Conservation (phyloP, 1,284 basidiomycete species). For the Cryptococcus floricola region DNA sequence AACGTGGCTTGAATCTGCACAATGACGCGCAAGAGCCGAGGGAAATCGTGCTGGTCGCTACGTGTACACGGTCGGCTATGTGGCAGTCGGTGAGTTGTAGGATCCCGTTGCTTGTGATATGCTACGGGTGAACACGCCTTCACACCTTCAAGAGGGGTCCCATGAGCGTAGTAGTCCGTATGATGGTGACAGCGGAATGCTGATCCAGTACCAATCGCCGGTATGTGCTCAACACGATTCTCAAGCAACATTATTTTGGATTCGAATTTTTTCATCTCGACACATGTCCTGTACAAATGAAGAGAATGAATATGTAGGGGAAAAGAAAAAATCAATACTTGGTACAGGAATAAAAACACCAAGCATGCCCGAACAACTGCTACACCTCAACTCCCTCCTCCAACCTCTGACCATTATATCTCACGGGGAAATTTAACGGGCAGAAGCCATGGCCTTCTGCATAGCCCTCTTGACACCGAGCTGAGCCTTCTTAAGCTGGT, state of each 20-base stretch:
- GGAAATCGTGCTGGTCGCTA: no score
- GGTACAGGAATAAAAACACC: background rate
- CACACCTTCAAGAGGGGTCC: no score
- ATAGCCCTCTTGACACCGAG: constrained; percentile 88
- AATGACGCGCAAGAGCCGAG: no score
- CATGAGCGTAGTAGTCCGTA: no score
- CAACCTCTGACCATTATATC: background rate
- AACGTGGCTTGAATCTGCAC: no score
- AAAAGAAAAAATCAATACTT: background rate
- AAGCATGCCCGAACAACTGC: background rate
- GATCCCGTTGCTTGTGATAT: no score
- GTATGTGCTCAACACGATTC: no score
- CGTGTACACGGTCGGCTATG: no score
- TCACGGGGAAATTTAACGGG: constrained; percentile 26
- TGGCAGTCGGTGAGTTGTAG: no score
- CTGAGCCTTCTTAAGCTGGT: constrained; percentile 91
- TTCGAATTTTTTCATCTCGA: constrained; percentile 1
- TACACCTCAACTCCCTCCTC: background rate
- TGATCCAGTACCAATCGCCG: no score
- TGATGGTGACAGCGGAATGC: no score
- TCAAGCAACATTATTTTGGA: background rate
- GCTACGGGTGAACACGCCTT: no score
- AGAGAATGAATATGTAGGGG: constrained; percentile 2
- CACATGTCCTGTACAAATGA: constrained; percentile 7
- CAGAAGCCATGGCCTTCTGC: constrained; percentile 73